Percentiles rank a stretch among this genome's conserved stretches.
Evolutionary conservation across 2,329 filamentous ascomycete genomes (phyloP).

Genomic region (Chaetomiaceae sp.): DNA sequence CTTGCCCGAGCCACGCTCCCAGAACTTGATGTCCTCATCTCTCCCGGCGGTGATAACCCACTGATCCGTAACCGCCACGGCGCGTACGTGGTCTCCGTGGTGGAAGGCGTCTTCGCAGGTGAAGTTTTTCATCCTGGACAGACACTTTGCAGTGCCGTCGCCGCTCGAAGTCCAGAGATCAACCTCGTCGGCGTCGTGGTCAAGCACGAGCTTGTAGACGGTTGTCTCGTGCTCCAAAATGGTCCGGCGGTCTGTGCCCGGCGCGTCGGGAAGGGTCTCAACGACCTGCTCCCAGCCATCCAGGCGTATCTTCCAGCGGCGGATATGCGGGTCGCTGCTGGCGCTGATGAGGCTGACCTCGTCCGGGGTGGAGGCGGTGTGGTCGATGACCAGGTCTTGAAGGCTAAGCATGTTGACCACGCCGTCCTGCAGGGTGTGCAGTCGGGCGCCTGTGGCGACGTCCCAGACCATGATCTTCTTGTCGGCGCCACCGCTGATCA

Average conservation of each 20-base stretch:
- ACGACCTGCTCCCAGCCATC: conserved; percentile 50
- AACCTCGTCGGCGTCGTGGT: conserved; percentile 52
- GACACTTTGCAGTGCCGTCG: conserved; percentile 80
- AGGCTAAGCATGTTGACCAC: conserved; percentile 68
- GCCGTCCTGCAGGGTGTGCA: conserved; percentile 76
- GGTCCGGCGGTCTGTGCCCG: conserved; percentile 41
- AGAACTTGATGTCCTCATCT: conserved; percentile 87
- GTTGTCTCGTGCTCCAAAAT: conserved; percentile 86
- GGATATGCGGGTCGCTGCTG: conserved; percentile 74
- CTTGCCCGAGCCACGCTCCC: conserved; percentile 70
- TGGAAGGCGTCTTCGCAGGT: conserved; percentile 64
- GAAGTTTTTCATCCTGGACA: conserved; percentile 65
- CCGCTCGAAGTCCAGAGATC: conserved; percentile 92
- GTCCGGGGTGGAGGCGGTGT: conserved; percentile 47
- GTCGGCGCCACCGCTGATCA: conserved; percentile 74
- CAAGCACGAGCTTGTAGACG: conserved; percentile 76
- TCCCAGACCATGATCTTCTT: conserved; percentile 84
- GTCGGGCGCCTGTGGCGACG: conserved; percentile 56
- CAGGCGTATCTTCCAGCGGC: conserved; percentile 64
- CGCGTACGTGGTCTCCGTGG: conserved; percentile 88
- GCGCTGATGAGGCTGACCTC: conserved; percentile 66
- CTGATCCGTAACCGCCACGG: conserved; percentile 67
- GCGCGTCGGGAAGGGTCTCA: conserved; percentile 40
- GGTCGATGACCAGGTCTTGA: conserved; percentile 73
- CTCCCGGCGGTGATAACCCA: conserved; percentile 85